Evolutionary conservation across 2,329 filamentous ascomycete species (phyloP), one percentile per base, ranked within the genome.

Genomic region (Geosmithia putterillii): DNA sequence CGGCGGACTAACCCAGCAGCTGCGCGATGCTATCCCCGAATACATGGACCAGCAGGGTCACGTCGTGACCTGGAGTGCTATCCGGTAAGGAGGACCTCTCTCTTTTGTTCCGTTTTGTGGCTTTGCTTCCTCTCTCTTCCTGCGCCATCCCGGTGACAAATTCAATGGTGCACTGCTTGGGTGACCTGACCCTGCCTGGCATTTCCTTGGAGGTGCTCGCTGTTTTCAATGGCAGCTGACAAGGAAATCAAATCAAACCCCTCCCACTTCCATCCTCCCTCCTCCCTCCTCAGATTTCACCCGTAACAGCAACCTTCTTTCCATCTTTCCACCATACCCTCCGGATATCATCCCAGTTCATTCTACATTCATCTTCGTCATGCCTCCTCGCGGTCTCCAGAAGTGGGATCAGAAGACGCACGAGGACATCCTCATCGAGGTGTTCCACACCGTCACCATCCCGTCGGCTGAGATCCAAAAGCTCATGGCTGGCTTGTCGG

Each of bases 401-500:
- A 59, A 54, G 28, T 74, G 69, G 69, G 61, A 61, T 22, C 51
- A 59, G 5, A 54, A 57, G 8, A 58, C 63, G 17, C 67, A 73
- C 39, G 55, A 66, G 45, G 65, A 67, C 36, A 63, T 73, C 37
- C 57, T 74, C 32, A 44, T 64, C 7, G 61, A 60, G 22, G 45
- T 72, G 20, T 52, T 66, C n/a, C 56, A 60, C 21, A 53, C 61
- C 7, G 48, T 64, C 43, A 61, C 57, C 34, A 58, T 64, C 2
- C 53, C 47, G 2, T 35, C 47, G 0, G 51, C 51, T 1, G 57
- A 65, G 10, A 63, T 59, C 50, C 38, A 51, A 19, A 55, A 59
- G n/a, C 53, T 70, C 7, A 57, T 67, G 51, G 51, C 51, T 0
- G 52, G 66, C 4, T 54, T 71, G 35, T 50, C 54, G 0, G 52